Evolutionary conservation across 164 flowering plant genomes (phyloP).

Genomic region (Annona cherimola): DNA sequence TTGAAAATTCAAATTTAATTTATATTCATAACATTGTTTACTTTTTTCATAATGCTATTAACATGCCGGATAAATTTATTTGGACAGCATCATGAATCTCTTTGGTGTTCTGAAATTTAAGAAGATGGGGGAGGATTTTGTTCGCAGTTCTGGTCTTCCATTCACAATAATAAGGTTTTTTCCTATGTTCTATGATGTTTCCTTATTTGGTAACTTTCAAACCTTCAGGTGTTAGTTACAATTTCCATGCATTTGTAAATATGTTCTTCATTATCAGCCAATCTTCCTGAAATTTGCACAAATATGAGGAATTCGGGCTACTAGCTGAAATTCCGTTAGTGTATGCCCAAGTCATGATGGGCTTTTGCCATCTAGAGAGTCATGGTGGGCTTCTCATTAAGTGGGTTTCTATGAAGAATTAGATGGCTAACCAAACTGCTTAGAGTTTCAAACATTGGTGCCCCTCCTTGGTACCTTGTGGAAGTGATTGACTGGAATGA

Average conservation of each 20-base stretch:
- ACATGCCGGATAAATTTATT: constrained; percentile 6
- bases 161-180: constrained; percentile 86
- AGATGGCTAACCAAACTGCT: not conserved
- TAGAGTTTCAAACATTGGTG: not conserved
- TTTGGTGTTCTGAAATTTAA: constrained; percentile 97
- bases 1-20: too few species aligned
- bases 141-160: constrained; percentile 75
- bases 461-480: not conserved
- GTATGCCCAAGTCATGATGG: not conserved
- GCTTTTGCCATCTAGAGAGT: not conserved
- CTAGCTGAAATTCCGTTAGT: not conserved
- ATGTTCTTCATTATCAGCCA: too few species aligned
- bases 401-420: not conserved
- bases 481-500: not conserved
- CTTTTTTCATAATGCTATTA: constrained; percentile 1
- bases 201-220: not conserved
- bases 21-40: too few species aligned
- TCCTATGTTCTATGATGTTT: not conserved
- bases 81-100: constrained; percentile 86
- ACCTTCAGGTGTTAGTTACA: not conserved
- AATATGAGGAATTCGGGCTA: not conserved
- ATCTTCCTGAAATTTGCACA: not conserved
- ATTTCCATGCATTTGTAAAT: not conserved
- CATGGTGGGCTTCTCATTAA: not conserved
- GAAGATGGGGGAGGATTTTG: constrained; percentile 94